A percentile compares a stretch with the other conserved stretches of the same genome.
These are phyloP conservation scores for Agroathelia rolfsii DNA, from an alignment of 1,284 basidiomycete species.

Conservation along the genomic window DNA sequence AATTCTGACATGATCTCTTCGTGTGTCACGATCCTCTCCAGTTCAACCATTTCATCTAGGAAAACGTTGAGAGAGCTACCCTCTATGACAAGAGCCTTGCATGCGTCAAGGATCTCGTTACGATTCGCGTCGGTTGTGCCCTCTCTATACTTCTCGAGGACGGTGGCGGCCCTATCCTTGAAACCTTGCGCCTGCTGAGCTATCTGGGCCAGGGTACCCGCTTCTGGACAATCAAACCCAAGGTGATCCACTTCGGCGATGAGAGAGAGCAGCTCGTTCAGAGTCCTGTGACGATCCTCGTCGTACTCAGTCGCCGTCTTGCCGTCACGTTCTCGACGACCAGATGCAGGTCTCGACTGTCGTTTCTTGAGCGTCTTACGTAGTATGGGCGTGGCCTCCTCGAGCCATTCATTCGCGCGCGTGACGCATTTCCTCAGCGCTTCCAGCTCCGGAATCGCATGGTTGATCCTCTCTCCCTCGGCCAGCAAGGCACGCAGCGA, in stretches of 20 bases:
- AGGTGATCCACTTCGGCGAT: constrained; percentile 63
- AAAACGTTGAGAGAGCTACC: constrained; percentile 71
- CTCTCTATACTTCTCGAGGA: constrained; percentile 30
- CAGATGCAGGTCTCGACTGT: too few relatives aligned
- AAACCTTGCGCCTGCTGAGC: constrained; percentile 60
- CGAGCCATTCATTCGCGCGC: constrained; percentile 79
- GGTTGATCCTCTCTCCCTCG: constrained; percentile 82
- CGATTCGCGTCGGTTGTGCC: constrained; percentile 32
- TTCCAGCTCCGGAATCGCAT: constrained; percentile 62
- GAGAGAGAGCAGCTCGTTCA: constrained; percentile 59
- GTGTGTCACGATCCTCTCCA: constrained; percentile 69
- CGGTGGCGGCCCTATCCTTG: constrained; percentile 37
- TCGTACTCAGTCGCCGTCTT: constrained; percentile 29
- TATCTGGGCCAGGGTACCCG: constrained; percentile 44
- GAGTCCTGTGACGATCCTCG: constrained; percentile 56
- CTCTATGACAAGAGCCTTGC: constrained; percentile 57
- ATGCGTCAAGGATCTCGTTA: constrained; percentile 54
- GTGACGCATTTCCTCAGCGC: constrained; percentile 71
- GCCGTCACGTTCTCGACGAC: constrained; percentile 38
- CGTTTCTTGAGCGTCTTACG: constrained; percentile 67
- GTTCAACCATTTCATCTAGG: constrained; percentile 61
- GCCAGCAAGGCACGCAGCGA: constrained; percentile 68
- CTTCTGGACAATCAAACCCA: constrained; percentile 76
- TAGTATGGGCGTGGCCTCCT: constrained; percentile 58
- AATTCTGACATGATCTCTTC: constrained; percentile 63